A percentile compares a stretch with the other conserved stretches of the same genome.
Evolutionary conservation across 805 yeast species (phyloP).

Genomic region (Yamadazyma takamatsuzukensis): DNA sequence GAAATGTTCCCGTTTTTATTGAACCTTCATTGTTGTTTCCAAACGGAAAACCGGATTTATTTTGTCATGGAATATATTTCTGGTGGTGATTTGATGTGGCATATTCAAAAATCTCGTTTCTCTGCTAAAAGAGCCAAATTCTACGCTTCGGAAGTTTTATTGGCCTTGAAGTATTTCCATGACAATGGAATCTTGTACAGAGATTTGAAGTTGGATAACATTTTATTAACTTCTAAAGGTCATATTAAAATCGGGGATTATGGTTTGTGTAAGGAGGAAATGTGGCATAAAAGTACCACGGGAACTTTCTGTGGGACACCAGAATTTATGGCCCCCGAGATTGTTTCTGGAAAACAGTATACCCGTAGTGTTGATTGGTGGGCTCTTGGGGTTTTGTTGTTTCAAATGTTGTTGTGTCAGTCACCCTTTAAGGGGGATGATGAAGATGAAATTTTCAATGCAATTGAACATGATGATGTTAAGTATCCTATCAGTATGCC

Average conservation of each 20-base stretch:
- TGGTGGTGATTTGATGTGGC: constrained; percentile 99
- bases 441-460: constrained; percentile 95
- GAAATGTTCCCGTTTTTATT: constrained; percentile 91
- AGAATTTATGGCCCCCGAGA: constrained; percentile 99
- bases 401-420: constrained; percentile 94
- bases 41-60: constrained; percentile 94
- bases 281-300: constrained; percentile 83
- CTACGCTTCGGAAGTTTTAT: constrained; percentile 92
- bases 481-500: constrained; percentile 97
- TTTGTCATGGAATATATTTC: constrained; percentile 98
- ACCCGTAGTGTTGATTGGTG: constrained; percentile 98
- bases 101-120: constrained; percentile 88
- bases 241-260: constrained; percentile 97
- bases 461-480: constrained; percentile 94
- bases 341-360: constrained; percentile 86
- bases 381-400: constrained; percentile 96
- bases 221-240: constrained; percentile 82
- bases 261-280: constrained; percentile 92
- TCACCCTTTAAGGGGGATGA: constrained; percentile 97
- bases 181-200: constrained; percentile 95
- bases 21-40: constrained; percentile 91
- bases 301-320: constrained; percentile 99
- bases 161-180: constrained; percentile 90
- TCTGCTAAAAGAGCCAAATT: constrained; percentile 91
- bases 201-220: constrained; percentile 93